Percentiles rank a stretch among this genome's conserved stretches.
Conservation (phyloP, 345 rosid genomes). For the Toxicodendron radicans region DNA sequence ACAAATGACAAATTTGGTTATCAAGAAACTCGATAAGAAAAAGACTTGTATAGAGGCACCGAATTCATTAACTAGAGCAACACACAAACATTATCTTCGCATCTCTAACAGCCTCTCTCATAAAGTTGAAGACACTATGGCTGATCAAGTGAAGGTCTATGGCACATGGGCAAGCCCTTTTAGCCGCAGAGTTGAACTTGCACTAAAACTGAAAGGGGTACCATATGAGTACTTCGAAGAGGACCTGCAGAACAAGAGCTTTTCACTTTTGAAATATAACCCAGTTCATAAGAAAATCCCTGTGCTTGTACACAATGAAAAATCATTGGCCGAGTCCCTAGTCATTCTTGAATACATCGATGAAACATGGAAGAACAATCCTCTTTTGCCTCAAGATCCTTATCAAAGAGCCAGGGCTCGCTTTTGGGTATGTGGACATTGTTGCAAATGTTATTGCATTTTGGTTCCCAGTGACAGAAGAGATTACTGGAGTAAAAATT, state of each 20-base stretch:
- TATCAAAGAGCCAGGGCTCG: slow-evolving; percentile 40
- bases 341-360: slow-evolving; percentile 47
- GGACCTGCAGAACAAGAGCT: slow-evolving; percentile 36
- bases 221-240: slow-evolving; percentile 40
- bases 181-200: slow-evolving; percentile 38
- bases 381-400: slow-evolving; percentile 44
- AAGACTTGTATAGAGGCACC: no score
- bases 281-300: slow-evolving; percentile 47
- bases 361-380: slow-evolving; percentile 40
- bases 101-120: background rate
- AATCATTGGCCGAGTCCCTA: slow-evolving; percentile 35
- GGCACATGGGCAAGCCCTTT: slow-evolving; percentile 41
- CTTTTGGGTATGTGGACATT: slow-evolving; percentile 34
- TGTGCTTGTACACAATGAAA: slow-evolving; percentile 44
- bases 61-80: no score
- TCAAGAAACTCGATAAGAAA: no score
- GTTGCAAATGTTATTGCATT: slow-evolving; percentile 1
- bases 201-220: slow-evolving; percentile 41
- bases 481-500: slow-evolving; percentile 9
- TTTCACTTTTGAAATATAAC: slow-evolving; percentile 37
- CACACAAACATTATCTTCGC: no score
- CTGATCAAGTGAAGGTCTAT: slow-evolving; percentile 32
- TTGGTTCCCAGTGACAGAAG: slow-evolving; percentile 4
- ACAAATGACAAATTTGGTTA: background rate
- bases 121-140: background rate